A percentile compares a stretch with the other conserved stretches of the same genome.
phyloP scores from a whole-genome alignment of 78 protist species.

The Polysphondylium violaceum region DNA sequence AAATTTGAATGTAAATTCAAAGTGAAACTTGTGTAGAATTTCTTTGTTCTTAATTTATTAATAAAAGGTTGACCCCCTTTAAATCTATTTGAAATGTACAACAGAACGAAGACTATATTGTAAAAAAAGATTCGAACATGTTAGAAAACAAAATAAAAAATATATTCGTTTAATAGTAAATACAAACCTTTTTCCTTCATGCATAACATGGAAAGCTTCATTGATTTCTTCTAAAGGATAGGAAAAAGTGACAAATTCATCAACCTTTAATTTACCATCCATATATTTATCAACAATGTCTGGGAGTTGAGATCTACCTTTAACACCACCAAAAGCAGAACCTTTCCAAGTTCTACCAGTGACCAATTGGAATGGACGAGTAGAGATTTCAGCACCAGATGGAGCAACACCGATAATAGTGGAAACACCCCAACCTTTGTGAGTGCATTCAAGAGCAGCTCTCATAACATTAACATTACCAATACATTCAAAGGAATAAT shows the following conservation, averaged over 20 bases:
- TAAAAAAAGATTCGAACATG: neutral
- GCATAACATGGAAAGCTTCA: slow-evolving; percentile 85
- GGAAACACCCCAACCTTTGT: slow-evolving; percentile 94
- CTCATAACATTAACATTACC: slow-evolving; percentile 94
- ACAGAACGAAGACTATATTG: slow-evolving; percentile 37
- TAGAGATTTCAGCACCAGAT: slow-evolving; percentile 91
- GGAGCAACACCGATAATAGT: slow-evolving; percentile 93
- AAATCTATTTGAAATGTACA: slow-evolving; percentile 13
- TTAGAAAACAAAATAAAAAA: neutral
- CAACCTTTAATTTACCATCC: slow-evolving; percentile 81
- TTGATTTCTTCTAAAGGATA: slow-evolving; percentile 72
- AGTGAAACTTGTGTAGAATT: no score
- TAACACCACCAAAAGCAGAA: slow-evolving; percentile 84
- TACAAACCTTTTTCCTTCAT: slow-evolving; percentile 70
- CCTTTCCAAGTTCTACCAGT: slow-evolving; percentile 94
- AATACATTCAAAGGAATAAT: slow-evolving; percentile 95
- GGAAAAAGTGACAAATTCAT: slow-evolving; percentile 85
- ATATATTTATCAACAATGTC: slow-evolving; percentile 81
- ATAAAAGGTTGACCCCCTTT: no score
- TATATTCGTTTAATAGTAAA: neutral
- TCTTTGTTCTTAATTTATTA: no score
- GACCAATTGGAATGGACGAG: slow-evolving; percentile 97
- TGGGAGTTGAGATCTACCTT: slow-evolving; percentile 86
- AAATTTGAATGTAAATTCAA: no score
- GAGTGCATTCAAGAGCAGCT: slow-evolving; percentile 91